phyloP scores from a whole-genome alignment of 495 filamentous ascomycete species.

The Evernia prunastri region DNA sequence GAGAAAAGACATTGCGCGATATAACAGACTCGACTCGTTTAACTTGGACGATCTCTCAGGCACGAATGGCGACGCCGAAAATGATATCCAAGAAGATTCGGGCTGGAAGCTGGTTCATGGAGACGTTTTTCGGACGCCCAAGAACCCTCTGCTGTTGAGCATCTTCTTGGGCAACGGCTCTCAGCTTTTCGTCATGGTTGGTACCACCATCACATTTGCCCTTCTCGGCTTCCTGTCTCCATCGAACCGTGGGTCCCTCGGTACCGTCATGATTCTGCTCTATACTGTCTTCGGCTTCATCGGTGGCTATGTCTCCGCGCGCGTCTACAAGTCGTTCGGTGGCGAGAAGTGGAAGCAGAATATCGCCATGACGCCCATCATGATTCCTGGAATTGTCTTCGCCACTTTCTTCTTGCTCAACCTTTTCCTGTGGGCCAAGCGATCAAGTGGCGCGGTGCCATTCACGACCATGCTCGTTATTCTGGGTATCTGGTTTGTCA shows the following conservation, averaged over 20 bases:
- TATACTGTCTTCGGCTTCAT: conserved; percentile 91
- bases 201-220: conserved; percentile 87
- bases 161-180: conserved; percentile 88
- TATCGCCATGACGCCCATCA: conserved; percentile 76
- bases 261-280: conserved; percentile 82
- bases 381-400: conserved; percentile 86
- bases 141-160: conserved; percentile 73
- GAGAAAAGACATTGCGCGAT: conserved; percentile 88
- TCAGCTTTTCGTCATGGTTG: conserved; percentile 96
- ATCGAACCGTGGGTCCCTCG: conserved; percentile 86
- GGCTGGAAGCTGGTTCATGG: conserved; percentile 98
- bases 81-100: conserved; percentile 93
- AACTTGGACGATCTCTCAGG: conserved; percentile 77
- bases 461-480: conserved; percentile 95
- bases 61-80: conserved; percentile 66
- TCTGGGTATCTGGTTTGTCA: conserved; percentile 90
- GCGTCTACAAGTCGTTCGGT: conserved; percentile 85
- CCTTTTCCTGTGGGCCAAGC: conserved; percentile 88
- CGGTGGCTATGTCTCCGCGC: conserved; percentile 83
- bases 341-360: conserved; percentile 93
- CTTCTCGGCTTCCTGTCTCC: conserved; percentile 91
- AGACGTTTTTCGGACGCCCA: conserved; percentile 88
- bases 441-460: conserved; percentile 86
- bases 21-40: conserved; percentile 85
- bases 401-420: conserved; percentile 86